phyloP scores from a whole-genome alignment of 2,329 filamentous ascomycete genomes.

The Myotisia sp. region DNA sequence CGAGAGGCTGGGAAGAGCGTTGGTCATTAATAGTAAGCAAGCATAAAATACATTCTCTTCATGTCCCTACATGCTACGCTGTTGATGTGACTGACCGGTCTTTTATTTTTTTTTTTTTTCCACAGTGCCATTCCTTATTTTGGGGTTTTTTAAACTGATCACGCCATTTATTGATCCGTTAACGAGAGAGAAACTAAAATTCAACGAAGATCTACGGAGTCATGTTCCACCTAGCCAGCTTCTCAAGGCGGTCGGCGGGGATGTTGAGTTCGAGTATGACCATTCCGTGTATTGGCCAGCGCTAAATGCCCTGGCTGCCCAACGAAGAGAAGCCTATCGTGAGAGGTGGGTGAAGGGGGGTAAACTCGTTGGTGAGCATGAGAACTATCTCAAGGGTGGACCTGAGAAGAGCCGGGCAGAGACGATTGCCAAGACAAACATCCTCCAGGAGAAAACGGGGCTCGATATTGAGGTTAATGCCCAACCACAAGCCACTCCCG shows the following conservation, averaged over 20 bases:
- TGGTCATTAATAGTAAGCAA: conserved; percentile 79
- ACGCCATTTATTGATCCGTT: conserved; percentile 91
- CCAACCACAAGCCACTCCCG: conserved; percentile 2
- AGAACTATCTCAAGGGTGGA: conserved; percentile 73
- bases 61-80: no score
- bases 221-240: conserved; percentile 74
- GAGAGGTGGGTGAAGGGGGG: conserved; percentile 68
- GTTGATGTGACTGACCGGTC: no score
- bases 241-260: conserved; percentile 62
- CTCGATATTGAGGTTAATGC: conserved; percentile 5
- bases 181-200: conserved; percentile 89
- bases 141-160: conserved; percentile 91
- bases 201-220: conserved; percentile 78
- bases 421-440: conserved; percentile 11
- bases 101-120: no score
- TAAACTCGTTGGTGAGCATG: conserved; percentile 69
- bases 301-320: conserved; percentile 54
- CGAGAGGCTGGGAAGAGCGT: conserved; percentile 71
- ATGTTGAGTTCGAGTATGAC: conserved; percentile 81
- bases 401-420: conserved; percentile 26
- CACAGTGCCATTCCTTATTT: conserved; percentile 76
- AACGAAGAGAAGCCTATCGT: conserved; percentile 47
- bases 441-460: conserved; percentile 13
- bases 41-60: no score
- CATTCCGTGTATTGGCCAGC: conserved; percentile 82